Conservation (phyloP, 2,329 filamentous ascomycete species). For the Pezicula carpinea region DNA sequence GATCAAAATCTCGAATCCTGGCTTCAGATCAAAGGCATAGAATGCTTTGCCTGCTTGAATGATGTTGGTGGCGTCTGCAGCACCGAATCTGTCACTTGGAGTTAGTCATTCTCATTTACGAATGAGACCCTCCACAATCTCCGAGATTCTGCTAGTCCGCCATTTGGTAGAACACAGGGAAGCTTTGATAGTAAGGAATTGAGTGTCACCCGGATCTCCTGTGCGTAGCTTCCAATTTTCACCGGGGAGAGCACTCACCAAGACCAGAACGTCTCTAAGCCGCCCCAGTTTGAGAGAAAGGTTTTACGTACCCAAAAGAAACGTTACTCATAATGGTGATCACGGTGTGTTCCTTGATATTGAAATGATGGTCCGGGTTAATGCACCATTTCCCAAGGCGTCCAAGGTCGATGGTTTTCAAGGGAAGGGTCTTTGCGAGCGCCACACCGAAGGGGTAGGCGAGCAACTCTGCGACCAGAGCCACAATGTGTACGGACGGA, state of each 20-base stretch:
- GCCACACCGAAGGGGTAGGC: conserved; percentile 43
- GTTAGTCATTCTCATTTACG: no score
- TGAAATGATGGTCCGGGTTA: conserved; percentile 59
- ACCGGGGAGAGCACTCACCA: no score
- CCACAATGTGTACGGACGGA: conserved; percentile 3
- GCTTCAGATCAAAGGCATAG: conserved; percentile 44
- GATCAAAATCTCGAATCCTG: conserved; percentile 53
- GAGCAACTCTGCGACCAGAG: conserved; percentile 7
- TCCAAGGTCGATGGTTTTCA: conserved; percentile 2
- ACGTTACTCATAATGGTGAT: conserved; percentile 57
- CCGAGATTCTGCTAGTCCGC: no score
- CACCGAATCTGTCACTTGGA: conserved; percentile 26
- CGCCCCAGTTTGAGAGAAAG: no score
- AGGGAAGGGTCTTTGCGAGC: conserved; percentile 39
- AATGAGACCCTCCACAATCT: no score
- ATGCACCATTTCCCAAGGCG: conserved; percentile 32
- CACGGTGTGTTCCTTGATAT: conserved; percentile 62
- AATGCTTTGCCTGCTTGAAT: conserved; percentile 17
- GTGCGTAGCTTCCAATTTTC: no score
- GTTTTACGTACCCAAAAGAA: conserved; percentile 32
- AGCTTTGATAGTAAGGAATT: no score
- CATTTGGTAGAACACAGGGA: no score
- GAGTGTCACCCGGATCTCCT: no score
- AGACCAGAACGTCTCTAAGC: no score
- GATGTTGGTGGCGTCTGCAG: conserved; percentile 28